Conservation (phyloP, 1,284 basidiomycete species). For the Microbotryum violaceum region DNA sequence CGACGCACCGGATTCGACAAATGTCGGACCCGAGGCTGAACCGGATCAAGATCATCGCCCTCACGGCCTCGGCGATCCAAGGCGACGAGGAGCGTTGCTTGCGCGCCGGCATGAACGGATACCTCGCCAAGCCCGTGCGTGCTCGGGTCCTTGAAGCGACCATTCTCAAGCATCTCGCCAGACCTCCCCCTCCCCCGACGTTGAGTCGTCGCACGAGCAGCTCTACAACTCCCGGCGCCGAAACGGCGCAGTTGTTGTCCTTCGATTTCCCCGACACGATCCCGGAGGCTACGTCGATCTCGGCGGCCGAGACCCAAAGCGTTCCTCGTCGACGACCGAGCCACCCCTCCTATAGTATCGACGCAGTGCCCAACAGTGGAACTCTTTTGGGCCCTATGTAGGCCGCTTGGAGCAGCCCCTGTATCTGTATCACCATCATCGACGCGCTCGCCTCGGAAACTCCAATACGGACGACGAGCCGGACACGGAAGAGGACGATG, state of each 20-base stretch:
- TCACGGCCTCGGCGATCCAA: slow-evolving; percentile 32
- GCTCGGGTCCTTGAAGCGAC: slow-evolving; percentile 7
- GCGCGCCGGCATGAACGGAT: slow-evolving; percentile 28
- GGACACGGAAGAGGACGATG: too few species aligned
- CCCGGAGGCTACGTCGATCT: too few species aligned
- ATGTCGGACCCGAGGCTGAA: slow-evolving; percentile 3
- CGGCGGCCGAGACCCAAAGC: too few species aligned
- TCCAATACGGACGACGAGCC: too few species aligned
- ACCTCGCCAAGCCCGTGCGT: slow-evolving; percentile 31
- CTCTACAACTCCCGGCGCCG: not conserved
- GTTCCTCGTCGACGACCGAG: too few species aligned
- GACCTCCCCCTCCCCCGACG: not conserved
- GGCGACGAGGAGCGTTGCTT: slow-evolving; percentile 32
- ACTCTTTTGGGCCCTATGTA: too few species aligned
- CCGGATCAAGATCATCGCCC: slow-evolving; percentile 28
- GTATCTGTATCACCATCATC: too few species aligned
- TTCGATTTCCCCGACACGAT: not conserved
- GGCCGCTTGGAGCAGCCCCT: too few species aligned
- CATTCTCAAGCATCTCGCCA: not conserved
- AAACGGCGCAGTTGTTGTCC: slow-evolving; percentile 1
- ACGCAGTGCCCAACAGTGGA: too few species aligned
- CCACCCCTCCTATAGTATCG: too few species aligned
- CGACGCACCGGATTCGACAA: slow-evolving; percentile 26
- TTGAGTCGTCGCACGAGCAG: not conserved
- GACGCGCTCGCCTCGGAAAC: too few species aligned